Percentiles rank a stretch among this genome's conserved stretches.
These are phyloP conservation scores for Pascua sp. DNA, from an alignment of 1,284 basidiomycete genomes.

Conservation along the genomic window DNA sequence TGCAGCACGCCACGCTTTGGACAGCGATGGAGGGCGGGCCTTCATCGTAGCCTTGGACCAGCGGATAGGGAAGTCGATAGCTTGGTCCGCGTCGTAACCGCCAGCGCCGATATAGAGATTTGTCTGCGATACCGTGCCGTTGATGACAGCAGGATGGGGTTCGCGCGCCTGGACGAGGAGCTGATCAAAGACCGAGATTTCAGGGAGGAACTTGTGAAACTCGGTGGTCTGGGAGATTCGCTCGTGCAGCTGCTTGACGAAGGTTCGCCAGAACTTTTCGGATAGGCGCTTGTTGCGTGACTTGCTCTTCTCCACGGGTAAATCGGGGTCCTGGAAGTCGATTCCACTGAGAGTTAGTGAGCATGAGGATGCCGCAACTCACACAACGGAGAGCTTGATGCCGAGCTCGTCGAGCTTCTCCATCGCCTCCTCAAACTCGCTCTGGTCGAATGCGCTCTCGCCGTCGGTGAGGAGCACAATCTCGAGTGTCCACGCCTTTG, in stretches of 20 bases:
- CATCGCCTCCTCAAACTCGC: conserved; percentile 67
- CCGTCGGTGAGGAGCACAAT: conserved; percentile 77
- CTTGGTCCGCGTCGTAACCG: conserved; percentile 61
- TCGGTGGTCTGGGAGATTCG: conserved; percentile 44
- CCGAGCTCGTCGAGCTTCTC: conserved; percentile 58
- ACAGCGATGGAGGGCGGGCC: conserved; percentile 71
- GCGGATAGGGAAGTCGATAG: conserved; percentile 71
- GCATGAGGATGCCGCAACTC: conserved; percentile 6
- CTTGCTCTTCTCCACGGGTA: conserved; percentile 40
- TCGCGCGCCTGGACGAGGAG: conserved; percentile 65
- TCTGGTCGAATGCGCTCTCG: conserved; percentile 48
- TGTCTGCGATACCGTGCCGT: conserved; percentile 62
- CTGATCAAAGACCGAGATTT: conserved; percentile 66
- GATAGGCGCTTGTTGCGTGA: conserved; percentile 57
- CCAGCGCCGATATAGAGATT: conserved; percentile 72
- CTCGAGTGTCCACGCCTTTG: conserved; percentile 75
- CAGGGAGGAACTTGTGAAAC: conserved; percentile 50
- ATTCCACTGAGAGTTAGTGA: conserved; percentile 28
- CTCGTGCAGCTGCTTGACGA: conserved; percentile 54
- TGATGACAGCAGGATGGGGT: conserved; percentile 66
- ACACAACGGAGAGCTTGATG: conserved; percentile 63
- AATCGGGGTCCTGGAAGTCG: conserved; percentile 29
- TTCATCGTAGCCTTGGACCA: conserved; percentile 78
- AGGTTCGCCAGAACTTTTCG: conserved; percentile 66
- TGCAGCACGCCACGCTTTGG: conserved; percentile 63